Base-by-base conservation (phyloP, 495 filamentous ascomycete species). In the Aspergillus baeticus region DNA sequence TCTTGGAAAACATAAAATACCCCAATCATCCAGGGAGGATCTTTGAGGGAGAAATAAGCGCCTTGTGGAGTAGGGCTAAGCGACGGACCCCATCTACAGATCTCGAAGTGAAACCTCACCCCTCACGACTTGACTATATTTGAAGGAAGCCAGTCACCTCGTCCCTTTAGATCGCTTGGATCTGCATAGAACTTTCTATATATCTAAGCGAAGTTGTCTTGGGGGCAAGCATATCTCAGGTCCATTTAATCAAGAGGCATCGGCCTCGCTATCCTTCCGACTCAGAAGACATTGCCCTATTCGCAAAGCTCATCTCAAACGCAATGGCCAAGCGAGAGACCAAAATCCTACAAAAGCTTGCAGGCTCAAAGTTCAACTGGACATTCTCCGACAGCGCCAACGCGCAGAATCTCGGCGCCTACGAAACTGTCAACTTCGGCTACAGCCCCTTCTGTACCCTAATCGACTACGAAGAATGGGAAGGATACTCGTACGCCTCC, bases 351-450 rank as follows among this genome's bases (percentile, higher is more conserved):
- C 26, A 29, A 8, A 29, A 29, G 26, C 26, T 29, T 8, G 26
- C 26, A 29, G 26, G 26, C 26, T 8, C 26, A 3, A 29, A 29
- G 4, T 76, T 79, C 57, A 69, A 81, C 41, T 81, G 76, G 76
- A 80, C 75, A 0, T 41, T 79, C 14, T 59, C 69, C 2, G 81
- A 84, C 55, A 72, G 67, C 0, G 84, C 82, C 61, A 72, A 78
- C 22, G 80, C 79, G 0, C 84, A 87, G 63, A 77, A 71, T 1
- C 63, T 79, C 33, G 83, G 81, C 60, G 74, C 81, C 8, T 84
- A 84, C 55, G 82, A 85, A 55, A 81, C 77, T 1, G 76, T 83
- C 34, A 81, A 81, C 35, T 77, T 85, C 46, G 85, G 84, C 38
- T 87, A 78, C 68, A 80, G 77, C 49, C 51, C 62, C 3, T 81